Evolutionary conservation across 2,329 filamentous ascomycete genomes (phyloP).

Genomic region (Apiospora hydei): DNA sequence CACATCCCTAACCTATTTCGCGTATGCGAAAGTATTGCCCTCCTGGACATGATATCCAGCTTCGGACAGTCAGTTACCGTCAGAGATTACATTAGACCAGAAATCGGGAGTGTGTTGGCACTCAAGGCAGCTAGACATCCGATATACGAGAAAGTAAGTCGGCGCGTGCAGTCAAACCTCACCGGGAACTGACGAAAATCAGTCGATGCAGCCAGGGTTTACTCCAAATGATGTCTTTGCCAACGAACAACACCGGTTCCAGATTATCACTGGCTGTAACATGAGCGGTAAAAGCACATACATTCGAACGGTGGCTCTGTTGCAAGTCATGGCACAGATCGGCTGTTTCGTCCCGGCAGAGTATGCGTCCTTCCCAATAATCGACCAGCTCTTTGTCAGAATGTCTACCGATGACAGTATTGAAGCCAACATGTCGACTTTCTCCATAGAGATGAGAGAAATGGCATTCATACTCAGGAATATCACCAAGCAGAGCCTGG

Average conservation of each 20-base stretch:
- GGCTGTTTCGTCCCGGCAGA: constrained; percentile 89
- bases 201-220: constrained; percentile 71
- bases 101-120: constrained; percentile 72
- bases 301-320: constrained; percentile 82
- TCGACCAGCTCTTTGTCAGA: constrained; percentile 85
- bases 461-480: constrained; percentile 92
- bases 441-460: constrained; percentile 94
- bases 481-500: constrained; percentile 76
- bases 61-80: constrained; percentile 79
- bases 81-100: constrained; percentile 67
- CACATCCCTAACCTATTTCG: constrained; percentile 80
- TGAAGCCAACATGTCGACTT: constrained; percentile 91
- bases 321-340: constrained; percentile 93
- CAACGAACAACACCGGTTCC: constrained; percentile 80
- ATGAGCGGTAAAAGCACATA: constrained; percentile 99
- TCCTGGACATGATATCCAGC: constrained; percentile 84
- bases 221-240: constrained; percentile 92
- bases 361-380: constrained; percentile 82
- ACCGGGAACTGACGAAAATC: constrained; percentile 23
- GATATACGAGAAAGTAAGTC: constrained; percentile 71
- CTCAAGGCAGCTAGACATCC: constrained; percentile 81
- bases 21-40: constrained; percentile 83
- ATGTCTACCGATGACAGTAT: constrained; percentile 88
- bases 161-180: not conserved
- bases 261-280: constrained; percentile 94